Evolutionary conservation across 768 basidiomycete species (phyloP), one percentile per base, ranked within the genome.

Genomic region (Cystofilobasidium bisporidii): DNA sequence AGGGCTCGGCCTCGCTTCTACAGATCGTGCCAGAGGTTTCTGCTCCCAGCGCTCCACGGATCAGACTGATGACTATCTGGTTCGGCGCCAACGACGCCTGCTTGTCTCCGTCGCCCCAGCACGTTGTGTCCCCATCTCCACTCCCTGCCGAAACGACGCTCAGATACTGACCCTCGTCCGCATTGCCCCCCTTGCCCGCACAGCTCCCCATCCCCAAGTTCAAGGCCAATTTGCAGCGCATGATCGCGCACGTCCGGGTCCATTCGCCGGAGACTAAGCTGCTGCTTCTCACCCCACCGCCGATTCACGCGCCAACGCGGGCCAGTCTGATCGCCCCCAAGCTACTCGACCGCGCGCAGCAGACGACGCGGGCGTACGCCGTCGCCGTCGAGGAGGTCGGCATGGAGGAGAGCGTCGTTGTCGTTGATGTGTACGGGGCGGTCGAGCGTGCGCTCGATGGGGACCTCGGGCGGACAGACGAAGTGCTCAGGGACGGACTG

Each of bases 281-380:
- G 72, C 78, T 96, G 62, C 80, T 97, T 65, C 83, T 93, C 67
- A 88, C 88, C 18, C 88, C 92, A 17, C 89, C 91, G 5, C 92
- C 92, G 2, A 81, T 91, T 63, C 87, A 73, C 26, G 65, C 66
- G 8, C 55, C 65, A 12, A 62, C 59, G 48, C 61, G 71, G 18
- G 78, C 77, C 32, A 76, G 79, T 22, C 80, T 83, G 55, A 77
- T 80, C 64, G 83, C 83, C 12, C 82, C 84, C 22, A 69, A 78
- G 58, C 77, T 73, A 53, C 77, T 83, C 63, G 86, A 88, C 74
- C 82, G 89, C 15, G 74, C 78, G 43, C 87, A 87, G 72, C 83
- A 81, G 28, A 79, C 79, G 26, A 87, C 89, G 22, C 82, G 78
- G 67, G 72, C 72, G 36, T 94, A 93, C 75, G 88, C 88, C 6